Base-by-base conservation (phyloP, 805 yeast genomes). In the Lachancea quebecensis region DNA sequence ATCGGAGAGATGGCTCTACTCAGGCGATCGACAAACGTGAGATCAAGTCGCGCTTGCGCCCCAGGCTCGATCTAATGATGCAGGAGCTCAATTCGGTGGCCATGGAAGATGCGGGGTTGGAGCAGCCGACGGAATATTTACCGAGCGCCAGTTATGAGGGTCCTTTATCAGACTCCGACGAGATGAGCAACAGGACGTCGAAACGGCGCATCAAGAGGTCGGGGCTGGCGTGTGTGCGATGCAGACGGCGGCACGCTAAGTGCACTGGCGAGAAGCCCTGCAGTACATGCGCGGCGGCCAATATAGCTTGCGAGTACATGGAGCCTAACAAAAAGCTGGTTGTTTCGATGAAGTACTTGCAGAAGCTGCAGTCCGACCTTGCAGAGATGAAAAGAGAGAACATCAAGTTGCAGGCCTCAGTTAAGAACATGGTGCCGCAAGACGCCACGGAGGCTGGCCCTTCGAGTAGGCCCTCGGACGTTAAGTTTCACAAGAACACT, bases 181-280 rank as follows among this genome's bases (percentile, higher is more conserved):
- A 40, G 12, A 35, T 34, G 14, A 15, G 25, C 32, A 8, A 5
- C 10, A 35, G 34, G 9, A 17, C n/a, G n/a, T 21, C 38, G 30
- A 52, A 45, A 36, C 58, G 47, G 31, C 50, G 48, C 35, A 45
- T 45, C 38, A 60, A 55, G 45, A 50, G 58, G 36, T 53, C 59
- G 3, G 50, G 57, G 6, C 41, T 60, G 38, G 71, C 72, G 6
- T 84, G 91, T 59, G 74, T 76, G 2, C 66, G 86, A 38, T 85
- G 93, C 58, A 70, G 91, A 29, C 73, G 77, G 39, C 71, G 88
- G 43, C 93, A 85, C 62, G 78, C 82, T 36, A 76, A 83, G 50
- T 85, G 93, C 57, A 87, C 87, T 11, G 89, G 89, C 1, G 87
- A 86, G 1, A 76, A 80, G 39, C 88, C 89, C 0, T 85, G 93